A percentile compares a stretch with the other conserved stretches of the same genome.
Conservation (phyloP, 2,329 filamentous ascomycete species). For the Zasmidium angulare region DNA sequence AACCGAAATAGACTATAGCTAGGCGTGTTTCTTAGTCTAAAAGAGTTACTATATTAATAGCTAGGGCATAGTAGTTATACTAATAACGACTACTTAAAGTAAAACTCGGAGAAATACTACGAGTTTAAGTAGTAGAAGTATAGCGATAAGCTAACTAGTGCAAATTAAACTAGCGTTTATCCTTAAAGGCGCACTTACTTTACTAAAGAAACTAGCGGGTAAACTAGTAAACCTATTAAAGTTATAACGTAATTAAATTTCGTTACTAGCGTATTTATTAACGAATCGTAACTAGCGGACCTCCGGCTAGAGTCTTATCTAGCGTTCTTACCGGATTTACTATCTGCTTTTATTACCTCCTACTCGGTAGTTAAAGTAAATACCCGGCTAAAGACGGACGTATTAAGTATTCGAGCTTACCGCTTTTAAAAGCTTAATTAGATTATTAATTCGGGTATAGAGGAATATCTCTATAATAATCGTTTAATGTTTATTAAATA, state of each 20-base stretch:
- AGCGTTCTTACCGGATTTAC: neutral
- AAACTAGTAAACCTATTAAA: neutral
- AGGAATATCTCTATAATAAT: conserved; percentile 1
- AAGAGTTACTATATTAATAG: neutral
- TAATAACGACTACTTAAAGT: neutral
- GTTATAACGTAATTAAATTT: neutral
- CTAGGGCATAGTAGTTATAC: neutral
- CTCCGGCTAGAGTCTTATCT: neutral
- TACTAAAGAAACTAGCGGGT: neutral
- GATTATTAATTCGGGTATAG: neutral
- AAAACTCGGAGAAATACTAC: neutral
- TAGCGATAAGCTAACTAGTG: neutral
- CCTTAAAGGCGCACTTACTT: neutral
- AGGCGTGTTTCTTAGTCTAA: no score
- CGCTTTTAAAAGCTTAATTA: neutral
- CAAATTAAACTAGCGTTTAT: neutral
- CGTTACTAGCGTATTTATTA: neutral
- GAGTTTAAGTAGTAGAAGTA: neutral
- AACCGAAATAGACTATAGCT: no score
- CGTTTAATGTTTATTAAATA: neutral
- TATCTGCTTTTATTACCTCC: no score
- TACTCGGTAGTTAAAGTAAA: no score
- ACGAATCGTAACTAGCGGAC: neutral
- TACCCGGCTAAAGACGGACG: neutral
- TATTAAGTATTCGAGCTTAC: neutral